These are phyloP conservation scores for Juglanconis oblonga DNA, from an alignment of 2,329 filamentous ascomycete genomes.

Conservation along the genomic window DNA sequence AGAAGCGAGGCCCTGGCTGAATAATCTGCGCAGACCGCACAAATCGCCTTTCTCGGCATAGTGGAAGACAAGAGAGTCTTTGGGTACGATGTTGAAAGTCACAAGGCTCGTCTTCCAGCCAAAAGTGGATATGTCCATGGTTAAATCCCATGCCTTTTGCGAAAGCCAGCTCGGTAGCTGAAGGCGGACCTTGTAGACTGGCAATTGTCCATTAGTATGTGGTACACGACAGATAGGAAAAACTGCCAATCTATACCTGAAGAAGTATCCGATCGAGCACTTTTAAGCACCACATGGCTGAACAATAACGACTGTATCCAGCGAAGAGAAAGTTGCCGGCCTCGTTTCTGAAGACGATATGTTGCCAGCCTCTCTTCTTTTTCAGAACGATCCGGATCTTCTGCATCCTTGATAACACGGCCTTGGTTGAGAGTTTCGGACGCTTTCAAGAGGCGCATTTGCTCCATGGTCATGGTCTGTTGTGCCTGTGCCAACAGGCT, in stretches of 20 bases:
- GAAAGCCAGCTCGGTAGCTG: constrained; percentile 3
- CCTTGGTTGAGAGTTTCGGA: neutral
- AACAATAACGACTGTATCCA: neutral
- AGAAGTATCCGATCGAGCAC: neutral
- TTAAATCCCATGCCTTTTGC: neutral
- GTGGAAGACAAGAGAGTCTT: neutral
- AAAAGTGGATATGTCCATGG: neutral
- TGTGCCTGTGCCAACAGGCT: neutral
- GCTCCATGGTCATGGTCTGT: neutral
- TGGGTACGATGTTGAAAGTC: neutral
- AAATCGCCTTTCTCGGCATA: neutral
- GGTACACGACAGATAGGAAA: no score
- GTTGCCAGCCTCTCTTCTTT: neutral
- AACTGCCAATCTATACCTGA: neutral
- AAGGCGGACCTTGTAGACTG: neutral
- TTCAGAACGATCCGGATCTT: no score
- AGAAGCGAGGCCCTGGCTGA: neutral
- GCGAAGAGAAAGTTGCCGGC: neutral
- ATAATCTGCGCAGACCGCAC: neutral
- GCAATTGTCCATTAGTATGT: neutral
- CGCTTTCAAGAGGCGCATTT: neutral
- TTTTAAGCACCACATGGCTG: neutral
- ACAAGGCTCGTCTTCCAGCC: neutral
- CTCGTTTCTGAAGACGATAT: neutral
- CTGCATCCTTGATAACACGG: neutral